Evolutionary conservation across 306 rosid species (phyloP).

Genomic region (Cucumis cinereus): DNA sequence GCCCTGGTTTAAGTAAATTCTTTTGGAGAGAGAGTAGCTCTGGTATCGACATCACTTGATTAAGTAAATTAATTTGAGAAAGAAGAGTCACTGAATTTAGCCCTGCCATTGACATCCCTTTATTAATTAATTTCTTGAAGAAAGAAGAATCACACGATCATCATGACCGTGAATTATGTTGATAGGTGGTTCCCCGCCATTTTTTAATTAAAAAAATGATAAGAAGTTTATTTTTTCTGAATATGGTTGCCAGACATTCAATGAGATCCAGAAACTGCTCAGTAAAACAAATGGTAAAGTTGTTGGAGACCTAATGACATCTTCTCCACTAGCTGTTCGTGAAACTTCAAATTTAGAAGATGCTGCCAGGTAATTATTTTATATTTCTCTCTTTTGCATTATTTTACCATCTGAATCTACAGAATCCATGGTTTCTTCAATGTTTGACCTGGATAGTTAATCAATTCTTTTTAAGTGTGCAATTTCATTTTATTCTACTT

Average conservation of each 20-base stretch:
- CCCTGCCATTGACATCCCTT: background rate
- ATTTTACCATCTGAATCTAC: background rate
- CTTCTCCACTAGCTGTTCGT: slow-evolving; percentile 76
- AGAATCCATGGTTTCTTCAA: background rate
- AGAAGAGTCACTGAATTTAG: background rate
- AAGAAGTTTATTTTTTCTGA: slow-evolving; percentile 10
- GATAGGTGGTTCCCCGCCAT: background rate
- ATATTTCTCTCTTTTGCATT: background rate
- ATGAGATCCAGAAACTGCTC: slow-evolving; percentile 74
- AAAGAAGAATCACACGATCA: background rate
- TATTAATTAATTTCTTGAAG: slow-evolving; percentile 1
- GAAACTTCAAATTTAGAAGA: slow-evolving; percentile 74
- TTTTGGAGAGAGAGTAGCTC: slow-evolving; percentile 5
- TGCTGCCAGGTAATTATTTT: slow-evolving; percentile 2
- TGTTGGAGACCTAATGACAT: slow-evolving; percentile 94
- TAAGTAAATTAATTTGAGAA: background rate
- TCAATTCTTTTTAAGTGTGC: background rate
- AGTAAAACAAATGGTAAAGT: slow-evolving; percentile 78
- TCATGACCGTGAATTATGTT: background rate
- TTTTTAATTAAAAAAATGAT: background rate
- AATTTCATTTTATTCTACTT: background rate
- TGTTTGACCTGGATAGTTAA: background rate
- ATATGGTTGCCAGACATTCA: slow-evolving; percentile 70
- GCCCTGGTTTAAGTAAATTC: background rate
- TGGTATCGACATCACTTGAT: background rate